These are phyloP conservation scores for Carpinus viminea DNA, from an alignment of 306 rosid genomes.

Conservation along the genomic window DNA sequence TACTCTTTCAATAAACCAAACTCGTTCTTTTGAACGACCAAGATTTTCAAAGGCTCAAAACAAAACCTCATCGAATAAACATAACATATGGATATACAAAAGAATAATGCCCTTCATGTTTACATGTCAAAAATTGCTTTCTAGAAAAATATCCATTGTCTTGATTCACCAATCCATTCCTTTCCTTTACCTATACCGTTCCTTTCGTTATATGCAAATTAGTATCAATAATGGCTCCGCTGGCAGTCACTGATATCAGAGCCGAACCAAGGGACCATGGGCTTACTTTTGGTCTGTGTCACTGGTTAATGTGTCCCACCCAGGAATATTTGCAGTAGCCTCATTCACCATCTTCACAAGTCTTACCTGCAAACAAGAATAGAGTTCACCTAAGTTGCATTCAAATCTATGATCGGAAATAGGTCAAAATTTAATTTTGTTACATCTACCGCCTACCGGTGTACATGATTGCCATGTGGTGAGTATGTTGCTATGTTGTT, in stretches of 20 bases:
- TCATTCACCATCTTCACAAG: constrained; percentile 84
- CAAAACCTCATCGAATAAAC: not conserved
- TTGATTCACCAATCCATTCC: constrained; percentile 29
- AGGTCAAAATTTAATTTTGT: too few relatives aligned
- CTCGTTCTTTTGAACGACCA: not conserved
- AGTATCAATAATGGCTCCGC: constrained; percentile 27
- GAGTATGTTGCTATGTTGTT: too few relatives aligned
- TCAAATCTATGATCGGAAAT: not conserved
- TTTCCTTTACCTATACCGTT: constrained; percentile 22
- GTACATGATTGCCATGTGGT: too few relatives aligned
- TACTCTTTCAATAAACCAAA: too few relatives aligned
- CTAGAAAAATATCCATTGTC: constrained; percentile 21
- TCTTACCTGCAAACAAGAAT: constrained; percentile 51
- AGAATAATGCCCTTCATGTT: constrained; percentile 25
- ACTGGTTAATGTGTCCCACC: constrained; percentile 55
- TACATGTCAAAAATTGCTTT: constrained; percentile 8
- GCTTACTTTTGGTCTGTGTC: constrained; percentile 29
- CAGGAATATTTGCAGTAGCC: constrained; percentile 70
- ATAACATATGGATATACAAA: constrained; percentile 31
- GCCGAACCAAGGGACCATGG: not conserved
- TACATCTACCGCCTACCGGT: too few relatives aligned
- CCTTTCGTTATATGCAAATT: constrained; percentile 26
- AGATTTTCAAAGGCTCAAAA: not conserved
- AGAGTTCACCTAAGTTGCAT: not conserved
- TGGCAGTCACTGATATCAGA: constrained; percentile 9